Percentiles rank a stretch among this genome's conserved stretches.
These are phyloP conservation scores for Chytridium lagenaria DNA, from an alignment of 371 early-diverging fungal genomes.

Conservation along the genomic window DNA sequence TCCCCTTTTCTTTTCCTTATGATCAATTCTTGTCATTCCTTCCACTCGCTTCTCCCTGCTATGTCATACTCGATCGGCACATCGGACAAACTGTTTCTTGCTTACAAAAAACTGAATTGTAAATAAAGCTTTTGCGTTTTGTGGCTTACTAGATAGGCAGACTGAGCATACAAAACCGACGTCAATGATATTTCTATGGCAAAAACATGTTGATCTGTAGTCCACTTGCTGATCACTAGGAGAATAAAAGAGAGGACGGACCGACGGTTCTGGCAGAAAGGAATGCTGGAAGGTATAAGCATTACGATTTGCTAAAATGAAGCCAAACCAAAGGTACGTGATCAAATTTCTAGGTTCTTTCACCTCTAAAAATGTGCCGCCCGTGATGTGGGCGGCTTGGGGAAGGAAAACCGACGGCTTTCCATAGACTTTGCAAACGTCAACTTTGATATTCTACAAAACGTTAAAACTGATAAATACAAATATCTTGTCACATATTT, in stretches of 20 bases:
- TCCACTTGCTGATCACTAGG: conserved; percentile 86
- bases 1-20: too few species aligned
- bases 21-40: too few species aligned
- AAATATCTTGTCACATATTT: conserved; percentile 66
- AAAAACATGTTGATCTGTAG: conserved; percentile 95
- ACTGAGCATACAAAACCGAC: conserved; percentile 96
- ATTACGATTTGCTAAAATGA: background rate
- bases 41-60: background rate
- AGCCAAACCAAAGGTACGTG: conserved; percentile 76
- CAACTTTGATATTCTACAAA: conserved; percentile 77
- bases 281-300: conserved; percentile 61
- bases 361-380: conserved; percentile 80
- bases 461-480: background rate
- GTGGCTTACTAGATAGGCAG: conserved; percentile 86
- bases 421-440: conserved; percentile 83
- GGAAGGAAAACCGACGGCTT: conserved; percentile 86
- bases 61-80: background rate
- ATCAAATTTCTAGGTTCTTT: conserved; percentile 66
- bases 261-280: conserved; percentile 81
- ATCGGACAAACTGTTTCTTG: background rate
- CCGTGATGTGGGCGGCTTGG: conserved; percentile 90
- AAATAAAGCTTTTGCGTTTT: background rate
- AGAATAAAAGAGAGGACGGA: conserved; percentile 71
- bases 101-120: conserved; percentile 16
- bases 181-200: conserved; percentile 90